A percentile compares a stretch with the other conserved stretches of the same genome.
Evolutionary conservation across 2,329 filamentous ascomycete genomes (phyloP).

Genomic region (Ophiognomonia clavigignenti-juglandacearum): DNA sequence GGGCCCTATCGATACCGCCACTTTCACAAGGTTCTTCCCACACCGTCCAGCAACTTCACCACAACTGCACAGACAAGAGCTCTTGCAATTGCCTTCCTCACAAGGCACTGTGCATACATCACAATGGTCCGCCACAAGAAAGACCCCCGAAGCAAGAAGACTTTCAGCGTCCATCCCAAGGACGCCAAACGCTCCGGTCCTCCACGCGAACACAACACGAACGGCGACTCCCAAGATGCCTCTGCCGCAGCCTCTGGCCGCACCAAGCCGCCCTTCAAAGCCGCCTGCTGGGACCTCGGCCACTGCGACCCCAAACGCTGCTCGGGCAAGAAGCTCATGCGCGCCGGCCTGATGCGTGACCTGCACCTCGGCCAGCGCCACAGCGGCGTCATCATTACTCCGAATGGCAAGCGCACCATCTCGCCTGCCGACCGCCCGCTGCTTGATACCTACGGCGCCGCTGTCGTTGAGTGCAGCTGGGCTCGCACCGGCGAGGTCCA

Average conservation of each 20-base stretch:
- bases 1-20: too few relatives aligned
- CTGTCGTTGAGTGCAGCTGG: constrained; percentile 97
- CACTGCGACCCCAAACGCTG: constrained; percentile 97
- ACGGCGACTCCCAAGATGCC: constrained; percentile 23
- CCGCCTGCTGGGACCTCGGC: constrained; percentile 95
- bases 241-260: constrained; percentile 12
- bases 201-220: constrained; percentile 30
- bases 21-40: too few relatives aligned
- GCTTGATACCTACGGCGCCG: constrained; percentile 83
- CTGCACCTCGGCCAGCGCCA: constrained; percentile 89
- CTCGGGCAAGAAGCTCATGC: constrained; percentile 92
- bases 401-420: constrained; percentile 82
- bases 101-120: background rate
- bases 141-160: constrained; percentile 47
- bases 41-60: too few relatives aligned
- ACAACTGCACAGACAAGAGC: too few relatives aligned
- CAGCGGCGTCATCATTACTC: constrained; percentile 86
- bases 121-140: constrained; percentile 95
- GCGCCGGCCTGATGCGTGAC: constrained; percentile 87
- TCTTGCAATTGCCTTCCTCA: background rate
- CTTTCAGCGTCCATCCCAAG: constrained; percentile 30
- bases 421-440: constrained; percentile 78
- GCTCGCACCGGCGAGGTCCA: constrained; percentile 87
- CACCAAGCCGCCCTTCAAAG: constrained; percentile 65
- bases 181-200: constrained; percentile 22